Evolutionary conservation across 306 rosid species (phyloP), one percentile per base, ranked within the genome.

Genomic region (Sesbania bispinosa): DNA sequence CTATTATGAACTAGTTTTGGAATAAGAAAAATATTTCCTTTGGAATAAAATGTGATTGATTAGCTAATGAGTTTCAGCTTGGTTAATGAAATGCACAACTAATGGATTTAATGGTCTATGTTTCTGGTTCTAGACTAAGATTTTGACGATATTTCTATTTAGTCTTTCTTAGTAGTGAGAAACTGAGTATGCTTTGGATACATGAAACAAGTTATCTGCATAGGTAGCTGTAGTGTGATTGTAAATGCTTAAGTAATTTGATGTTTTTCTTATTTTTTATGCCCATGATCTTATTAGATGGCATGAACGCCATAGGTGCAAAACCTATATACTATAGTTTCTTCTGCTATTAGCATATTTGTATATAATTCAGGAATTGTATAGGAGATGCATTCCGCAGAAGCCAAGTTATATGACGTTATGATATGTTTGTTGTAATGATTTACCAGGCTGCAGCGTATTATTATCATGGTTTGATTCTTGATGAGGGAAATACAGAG

Each of bases 401-500:
- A 76, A 16, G 50, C 16, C n/a, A 53, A 32, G 29, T 53, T 69
- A 71, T 55, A 39, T 46, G 32, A 30, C 51, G 47, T 72, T 51
- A 72, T 74, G 43, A n/a, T n/a, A n/a, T 5, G 51, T 62, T 58
- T 75, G 68, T 62, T 18, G 33, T 62, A 19, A 69, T 62, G 68
- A 23, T 74, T 81, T 33, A 67, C 81, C 84, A 94, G 97, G 97
- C 99, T 77, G 96, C 85, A n/a, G 97, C 97, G 23, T 94, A 94
- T 76, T 94, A 94, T 88, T 94, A 94, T 77, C 99, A 94, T 52
- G 99, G 99, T 55, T 79, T 89, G 75, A 94, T 91, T 78, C 99
- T 94, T 59, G 99, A 94, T 45, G 99, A 94, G 86, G 99, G 99
- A 59, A 94, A 89, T 82, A 91, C 99, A 0, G 99, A 94, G 85